Base-by-base conservation (phyloP, 306 rosid genomes). In the Neltuma alba region DNA sequence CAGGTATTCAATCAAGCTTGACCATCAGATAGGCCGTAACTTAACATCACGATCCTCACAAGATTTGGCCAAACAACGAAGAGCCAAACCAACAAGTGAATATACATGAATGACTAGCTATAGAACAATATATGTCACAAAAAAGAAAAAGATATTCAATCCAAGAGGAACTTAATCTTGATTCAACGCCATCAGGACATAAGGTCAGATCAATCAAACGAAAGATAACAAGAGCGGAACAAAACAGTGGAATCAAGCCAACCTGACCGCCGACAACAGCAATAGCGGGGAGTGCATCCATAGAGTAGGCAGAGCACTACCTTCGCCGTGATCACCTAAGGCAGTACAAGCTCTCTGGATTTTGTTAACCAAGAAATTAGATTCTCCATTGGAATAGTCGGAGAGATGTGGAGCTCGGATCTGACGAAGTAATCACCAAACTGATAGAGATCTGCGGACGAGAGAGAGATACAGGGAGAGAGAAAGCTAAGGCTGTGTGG, bases 221-320 rank as follows among this genome's bases (percentile, higher is more conserved):
- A 41, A 20, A 61, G 75, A 10, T 11, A 27, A 64, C 10, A 57
- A 61, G 15, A 6, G 30, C 6, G 8, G 61, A 41, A 38, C 64
- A 70, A 72, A 34, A 67, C 78, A 79, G 80, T 76, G 70, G 23
- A 65, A 70, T 61, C 77, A 79, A 82, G 80, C 80, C 48, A 48
- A 94, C 98, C 94, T 94, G 98, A 61, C 98, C 98, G 77, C 97
- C 98, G 80, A 94, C 98, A 87, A 94, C 98, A 72, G 98, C 98
- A 79, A 94, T 94, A 28, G 98, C 77, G 18, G 98, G 98, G 16
- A 94, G 93, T 8, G 98, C 81, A 78, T 94, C 98, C 98, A 94
- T 7, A 94, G 96, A 62, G 98, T 92, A 3, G 98, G 97, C 67
- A 94, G 86, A 16, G 97, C 91, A 78, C 85, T 89, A 31, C 86